Conservation (phyloP, 306 rosid species). For the Sechiopsis laciniata region DNA sequence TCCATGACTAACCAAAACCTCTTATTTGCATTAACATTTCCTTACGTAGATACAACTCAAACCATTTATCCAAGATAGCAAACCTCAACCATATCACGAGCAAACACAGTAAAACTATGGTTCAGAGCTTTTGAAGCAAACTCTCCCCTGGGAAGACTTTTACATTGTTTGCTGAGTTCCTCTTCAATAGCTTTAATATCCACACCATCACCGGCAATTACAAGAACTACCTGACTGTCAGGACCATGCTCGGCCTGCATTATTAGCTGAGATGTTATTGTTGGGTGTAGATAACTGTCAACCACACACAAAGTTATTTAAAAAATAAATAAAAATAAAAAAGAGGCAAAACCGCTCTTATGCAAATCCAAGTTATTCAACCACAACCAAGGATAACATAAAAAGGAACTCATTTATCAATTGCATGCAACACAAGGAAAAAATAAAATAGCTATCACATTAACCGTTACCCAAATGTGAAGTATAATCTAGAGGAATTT, state of each 20-base stretch:
- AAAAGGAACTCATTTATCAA: neutral
- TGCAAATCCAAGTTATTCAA: neutral
- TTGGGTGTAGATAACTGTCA: neutral
- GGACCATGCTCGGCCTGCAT: conserved; percentile 99
- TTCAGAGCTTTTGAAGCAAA: conserved; percentile 78
- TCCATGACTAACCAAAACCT: conserved; percentile 1
- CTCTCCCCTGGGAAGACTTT: conserved; percentile 89
- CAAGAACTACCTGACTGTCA: conserved; percentile 99
- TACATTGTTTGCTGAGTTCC: conserved; percentile 75
- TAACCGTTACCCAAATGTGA: neutral
- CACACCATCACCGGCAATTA: conserved; percentile 75
- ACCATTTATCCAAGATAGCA: conserved; percentile 26
- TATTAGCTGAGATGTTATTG: conserved; percentile 13
- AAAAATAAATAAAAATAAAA: neutral
- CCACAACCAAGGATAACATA: neutral
- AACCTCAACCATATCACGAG: conserved; percentile 90
- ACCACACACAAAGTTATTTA: neutral
- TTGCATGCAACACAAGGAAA: conserved; percentile 2
- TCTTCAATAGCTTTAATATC: conserved; percentile 70
- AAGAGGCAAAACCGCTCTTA: neutral
- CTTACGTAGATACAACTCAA: neutral
- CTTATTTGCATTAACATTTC: neutral
- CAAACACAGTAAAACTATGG: conserved; percentile 84
- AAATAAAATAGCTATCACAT: neutral
- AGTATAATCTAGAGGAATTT: neutral